Base-by-base conservation (phyloP, 371 early-diverging fungal genomes). In the Parasitella parasitica region DNA sequence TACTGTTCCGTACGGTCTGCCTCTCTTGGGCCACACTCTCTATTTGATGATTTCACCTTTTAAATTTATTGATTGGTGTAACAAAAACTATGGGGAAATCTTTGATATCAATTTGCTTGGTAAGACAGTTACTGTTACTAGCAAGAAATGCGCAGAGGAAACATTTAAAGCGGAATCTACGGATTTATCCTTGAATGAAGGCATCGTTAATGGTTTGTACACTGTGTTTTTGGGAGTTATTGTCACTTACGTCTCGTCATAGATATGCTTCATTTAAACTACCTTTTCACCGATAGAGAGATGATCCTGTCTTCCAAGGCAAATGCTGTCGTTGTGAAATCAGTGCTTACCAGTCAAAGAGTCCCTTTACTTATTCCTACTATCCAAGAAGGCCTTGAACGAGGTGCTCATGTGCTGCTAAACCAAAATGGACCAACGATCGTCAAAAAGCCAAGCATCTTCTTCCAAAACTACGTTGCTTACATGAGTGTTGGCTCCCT, bases 401-500 rank as follows among this genome's bases (percentile, higher is more conserved):
- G 38, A 15, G 77, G 64, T 1, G 30, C 70, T 5, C 26, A 63
- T 3, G 58, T 64, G 2, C 37, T 65, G 4, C 3, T 69, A 2
- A 60, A 51, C 1, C 63, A 51, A 16, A 13, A 54, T 15, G 66
- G 66, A 6, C 39, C 34, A 6, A 49, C 43, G 4, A 36, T 52
- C 16, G 4, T 65, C 49, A 32, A 64, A 0, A 36, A 70, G 2
- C 62, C 67, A 13, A 67, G 50, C 12, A 1, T 16, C 4, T 74
- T 77, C 18, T 49, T 77, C 3, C 77, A 77, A 55, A 48, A 64
- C 1, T 61, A 67, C 20, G 73, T 77, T 27, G 77, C 72, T 15
- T 75, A 75, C 51, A 77, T 77, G 67, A 75, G 77, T 58, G 72
- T 75, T 6, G 71, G 68, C 26, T 48, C 68, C 32, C 58, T 77